A percentile compares a stretch with the other conserved stretches of the same genome.
These are phyloP conservation scores for Microstegium vimineum DNA, from an alignment of 176 grass and related monocot genomes.

Conservation along the genomic window DNA sequence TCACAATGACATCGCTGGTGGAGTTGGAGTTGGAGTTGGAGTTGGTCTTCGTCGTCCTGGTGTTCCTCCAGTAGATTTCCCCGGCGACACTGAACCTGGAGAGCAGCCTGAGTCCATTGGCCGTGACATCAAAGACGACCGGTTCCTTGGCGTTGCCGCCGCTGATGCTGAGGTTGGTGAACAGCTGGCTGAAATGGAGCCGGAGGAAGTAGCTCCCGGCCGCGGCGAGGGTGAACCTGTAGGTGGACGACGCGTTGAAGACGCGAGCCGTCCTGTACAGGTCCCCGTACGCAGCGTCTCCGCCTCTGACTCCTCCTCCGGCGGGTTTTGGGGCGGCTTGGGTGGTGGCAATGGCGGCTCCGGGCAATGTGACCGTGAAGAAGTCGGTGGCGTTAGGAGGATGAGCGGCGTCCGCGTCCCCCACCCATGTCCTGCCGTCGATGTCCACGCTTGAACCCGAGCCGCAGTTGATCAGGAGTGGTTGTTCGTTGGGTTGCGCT, in stretches of 20 bases:
- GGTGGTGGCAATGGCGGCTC: slow-evolving; percentile 25
- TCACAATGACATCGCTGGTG: slow-evolving; percentile 43
- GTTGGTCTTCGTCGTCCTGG: too few species aligned
- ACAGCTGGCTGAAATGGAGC: slow-evolving; percentile 76
- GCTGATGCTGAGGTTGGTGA: slow-evolving; percentile 24
- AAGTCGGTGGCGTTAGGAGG: slow-evolving; percentile 20
- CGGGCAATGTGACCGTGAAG: slow-evolving; percentile 58
- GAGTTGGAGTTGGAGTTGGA: too few species aligned
- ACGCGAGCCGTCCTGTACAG: slow-evolving; percentile 71
- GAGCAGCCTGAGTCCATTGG: slow-evolving; percentile 71
- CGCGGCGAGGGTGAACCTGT: slow-evolving; percentile 46
- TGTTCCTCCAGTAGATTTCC: slow-evolving; percentile 47
- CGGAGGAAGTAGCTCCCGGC: slow-evolving; percentile 77
- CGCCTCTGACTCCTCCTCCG: not conserved
- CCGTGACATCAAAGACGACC: slow-evolving; percentile 56
- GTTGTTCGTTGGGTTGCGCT: slow-evolving; percentile 1
- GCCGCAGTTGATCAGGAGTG: slow-evolving; percentile 69
- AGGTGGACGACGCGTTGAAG: slow-evolving; percentile 57
- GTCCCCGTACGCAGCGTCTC: slow-evolving; percentile 23
- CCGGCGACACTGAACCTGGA: slow-evolving; percentile 59
- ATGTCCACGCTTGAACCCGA: slow-evolving; percentile 26
- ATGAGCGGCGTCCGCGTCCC: slow-evolving; percentile 55
- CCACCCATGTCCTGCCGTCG: slow-evolving; percentile 58
- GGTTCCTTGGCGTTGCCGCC: not conserved
- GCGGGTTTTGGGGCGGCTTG: not conserved